Evolutionary conservation across 192 early-diverging fungal genomes (phyloP).

Genomic region (Podila horticola): DNA sequence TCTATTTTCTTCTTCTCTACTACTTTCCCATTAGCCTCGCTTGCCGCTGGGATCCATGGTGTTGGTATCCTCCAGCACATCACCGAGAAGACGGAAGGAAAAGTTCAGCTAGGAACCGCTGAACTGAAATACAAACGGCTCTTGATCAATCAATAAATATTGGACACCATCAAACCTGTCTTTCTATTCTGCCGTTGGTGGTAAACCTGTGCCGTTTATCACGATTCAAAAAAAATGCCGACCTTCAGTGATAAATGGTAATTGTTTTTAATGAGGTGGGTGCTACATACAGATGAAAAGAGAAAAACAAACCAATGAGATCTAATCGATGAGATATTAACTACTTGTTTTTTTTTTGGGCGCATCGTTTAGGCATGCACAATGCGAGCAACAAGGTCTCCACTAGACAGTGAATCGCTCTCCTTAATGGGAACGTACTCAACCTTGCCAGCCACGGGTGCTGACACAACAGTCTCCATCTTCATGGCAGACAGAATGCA

Average conservation of each 20-base stretch:
- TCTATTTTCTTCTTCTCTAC: not conserved
- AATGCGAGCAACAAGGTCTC: constrained; percentile 85
- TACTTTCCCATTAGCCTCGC: not conserved
- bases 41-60: not conserved
- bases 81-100: not conserved
- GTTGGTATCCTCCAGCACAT: not conserved
- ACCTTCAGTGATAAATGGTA: too few relatives aligned
- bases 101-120: not conserved
- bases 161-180: too few relatives aligned
- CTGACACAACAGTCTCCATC: constrained; percentile 94
- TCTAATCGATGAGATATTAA: not conserved
- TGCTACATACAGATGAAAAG: not conserved
- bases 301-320: not conserved
- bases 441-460: constrained; percentile 81
- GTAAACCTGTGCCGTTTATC: too few relatives aligned
- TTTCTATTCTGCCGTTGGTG: too few relatives aligned
- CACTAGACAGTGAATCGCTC: constrained; percentile 82
- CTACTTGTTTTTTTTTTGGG: not conserved
- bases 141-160: too few relatives aligned
- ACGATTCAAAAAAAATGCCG: too few relatives aligned
- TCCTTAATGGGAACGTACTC: constrained; percentile 75
- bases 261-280: too few relatives aligned
- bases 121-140: too few relatives aligned
- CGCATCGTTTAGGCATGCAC: constrained; percentile 54
- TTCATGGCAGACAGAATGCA: constrained; percentile 98